Conservation (phyloP, 768 basidiomycete genomes). For the Suillus subaureus region DNA sequence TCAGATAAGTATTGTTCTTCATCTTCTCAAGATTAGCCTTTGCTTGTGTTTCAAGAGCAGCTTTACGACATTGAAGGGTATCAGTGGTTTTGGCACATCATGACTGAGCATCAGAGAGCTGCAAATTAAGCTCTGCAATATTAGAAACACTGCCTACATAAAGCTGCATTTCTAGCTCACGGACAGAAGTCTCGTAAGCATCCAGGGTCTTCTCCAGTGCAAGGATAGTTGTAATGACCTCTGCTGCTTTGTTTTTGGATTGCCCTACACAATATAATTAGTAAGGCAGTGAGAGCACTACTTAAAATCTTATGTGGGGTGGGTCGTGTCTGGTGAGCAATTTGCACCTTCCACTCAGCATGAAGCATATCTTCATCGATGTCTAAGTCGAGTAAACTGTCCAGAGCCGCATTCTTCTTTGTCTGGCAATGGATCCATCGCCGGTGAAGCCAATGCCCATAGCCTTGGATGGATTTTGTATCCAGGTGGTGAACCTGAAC, state of each 20-base stretch:
- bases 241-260: constrained; percentile 6
- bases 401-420: background rate
- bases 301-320: too few relatives aligned
- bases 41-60: background rate
- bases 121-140: constrained; percentile 8
- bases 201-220: constrained; percentile 8
- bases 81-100: background rate
- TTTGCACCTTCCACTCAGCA: constrained; percentile 9
- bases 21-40: background rate
- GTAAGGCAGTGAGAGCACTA: too few relatives aligned
- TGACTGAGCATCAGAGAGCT: background rate
- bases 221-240: constrained; percentile 9
- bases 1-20: background rate
- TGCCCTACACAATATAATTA: too few relatives aligned
- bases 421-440: background rate
- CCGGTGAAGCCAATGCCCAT: constrained; percentile 13
- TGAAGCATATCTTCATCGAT: background rate
- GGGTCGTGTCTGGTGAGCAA: constrained; percentile 5
- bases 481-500: constrained; percentile 7
- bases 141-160: background rate
- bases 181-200: background rate
- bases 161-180: constrained; percentile 8
- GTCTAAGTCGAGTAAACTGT: background rate
- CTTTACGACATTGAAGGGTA: background rate
- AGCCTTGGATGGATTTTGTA: background rate